Evolutionary conservation across 345 rosid genomes (phyloP).

Genomic region (Heritiera littoralis): DNA sequence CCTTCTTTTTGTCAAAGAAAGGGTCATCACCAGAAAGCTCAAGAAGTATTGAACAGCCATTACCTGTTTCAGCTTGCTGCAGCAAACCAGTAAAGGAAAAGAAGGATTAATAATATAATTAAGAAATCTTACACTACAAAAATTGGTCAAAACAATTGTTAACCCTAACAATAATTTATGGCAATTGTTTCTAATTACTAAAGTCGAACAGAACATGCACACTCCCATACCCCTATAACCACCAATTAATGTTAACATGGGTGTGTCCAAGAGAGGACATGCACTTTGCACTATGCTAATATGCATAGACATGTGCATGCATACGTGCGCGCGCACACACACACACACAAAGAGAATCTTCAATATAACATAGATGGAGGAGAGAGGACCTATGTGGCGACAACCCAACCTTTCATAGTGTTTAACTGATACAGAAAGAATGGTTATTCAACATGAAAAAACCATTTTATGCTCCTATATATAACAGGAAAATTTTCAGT

Average conservation of each 20-base stretch:
- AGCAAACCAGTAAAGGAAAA: background rate
- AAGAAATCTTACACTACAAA: background rate
- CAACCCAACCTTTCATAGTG: background rate
- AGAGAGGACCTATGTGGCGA: background rate
- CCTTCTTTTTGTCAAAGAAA: slow-evolving; percentile 64
- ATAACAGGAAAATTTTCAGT: background rate
- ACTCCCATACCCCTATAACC: background rate
- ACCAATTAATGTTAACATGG: background rate
- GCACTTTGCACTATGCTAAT: background rate
- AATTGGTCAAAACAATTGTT: background rate
- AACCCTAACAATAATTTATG: background rate
- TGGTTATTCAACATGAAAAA: background rate
- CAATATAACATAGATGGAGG: background rate
- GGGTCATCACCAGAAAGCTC: slow-evolving; percentile 59
- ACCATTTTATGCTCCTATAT: background rate
- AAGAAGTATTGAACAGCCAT: slow-evolving; percentile 41
- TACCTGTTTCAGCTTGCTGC: slow-evolving; percentile 47
- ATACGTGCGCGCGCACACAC: background rate
- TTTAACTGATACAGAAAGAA: background rate
- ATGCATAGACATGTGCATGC: background rate
- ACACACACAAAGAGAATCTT: background rate
- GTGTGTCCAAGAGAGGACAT: background rate
- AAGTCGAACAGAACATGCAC: background rate
- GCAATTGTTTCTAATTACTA: background rate
- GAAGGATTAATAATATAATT: background rate